Evolutionary conservation across 2,329 filamentous ascomycete species (phyloP).

Genomic region (Monilinia fructicola): DNA sequence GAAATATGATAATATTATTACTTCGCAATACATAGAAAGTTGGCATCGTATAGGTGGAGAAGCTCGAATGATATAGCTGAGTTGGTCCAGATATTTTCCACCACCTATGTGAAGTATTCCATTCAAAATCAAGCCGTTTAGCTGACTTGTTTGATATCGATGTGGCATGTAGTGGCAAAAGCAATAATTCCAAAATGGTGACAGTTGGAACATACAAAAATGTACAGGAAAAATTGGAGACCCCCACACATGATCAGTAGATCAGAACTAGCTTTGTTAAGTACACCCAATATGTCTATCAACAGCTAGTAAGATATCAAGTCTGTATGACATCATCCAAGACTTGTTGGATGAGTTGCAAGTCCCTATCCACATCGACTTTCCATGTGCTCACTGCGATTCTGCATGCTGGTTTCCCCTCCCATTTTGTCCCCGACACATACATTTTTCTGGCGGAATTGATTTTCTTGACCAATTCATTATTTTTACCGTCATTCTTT

Average conservation of each 20-base stretch:
- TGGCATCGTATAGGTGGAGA: no score
- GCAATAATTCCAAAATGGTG: background rate
- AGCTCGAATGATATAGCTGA: no score
- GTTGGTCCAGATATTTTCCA: background rate
- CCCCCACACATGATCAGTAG: no score
- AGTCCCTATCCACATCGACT: constrained; percentile 67
- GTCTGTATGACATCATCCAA: constrained; percentile 44
- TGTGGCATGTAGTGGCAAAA: background rate
- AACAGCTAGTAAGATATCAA: background rate
- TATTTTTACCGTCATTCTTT: constrained; percentile 62
- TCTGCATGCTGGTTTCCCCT: constrained; percentile 70
- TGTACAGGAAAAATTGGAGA: background rate
- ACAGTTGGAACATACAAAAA: background rate
- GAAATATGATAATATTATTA: no score
- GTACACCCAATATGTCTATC: background rate
- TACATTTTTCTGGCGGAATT: constrained; percentile 75
- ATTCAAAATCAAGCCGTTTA: no score
- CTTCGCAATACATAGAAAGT: background rate
- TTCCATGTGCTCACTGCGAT: constrained; percentile 86
- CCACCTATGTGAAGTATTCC: no score
- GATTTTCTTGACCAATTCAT: constrained; percentile 65
- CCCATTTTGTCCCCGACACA: constrained; percentile 79
- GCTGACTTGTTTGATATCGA: background rate
- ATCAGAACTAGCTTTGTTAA: background rate
- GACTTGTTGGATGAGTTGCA: constrained; percentile 62